Base-by-base conservation (phyloP, 257 asterid species). In the Capsicum baccatum region DNA sequence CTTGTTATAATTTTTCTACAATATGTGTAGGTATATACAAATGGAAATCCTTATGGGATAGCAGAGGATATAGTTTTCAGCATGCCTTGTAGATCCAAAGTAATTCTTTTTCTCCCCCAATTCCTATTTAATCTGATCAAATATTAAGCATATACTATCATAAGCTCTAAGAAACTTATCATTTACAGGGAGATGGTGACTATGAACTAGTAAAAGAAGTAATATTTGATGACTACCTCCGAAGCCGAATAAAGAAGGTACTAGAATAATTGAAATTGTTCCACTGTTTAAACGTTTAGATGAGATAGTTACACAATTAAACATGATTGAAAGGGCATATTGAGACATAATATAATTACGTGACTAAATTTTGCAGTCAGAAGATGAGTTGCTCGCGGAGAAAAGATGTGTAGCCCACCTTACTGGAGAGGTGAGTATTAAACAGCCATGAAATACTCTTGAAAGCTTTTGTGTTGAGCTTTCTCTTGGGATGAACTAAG, bases 331-430 rank as follows among this genome's bases (percentile, higher is more conserved):
- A 4, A 17, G 2, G 7, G 1, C 13, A 2, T 74, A 12, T 50
- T 19, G 60, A 74, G 44, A 74, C n/a, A 21, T 19, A 19, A 48
- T 21, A 48, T 21, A 35, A 74, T 8, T 0, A 50, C 14, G 3
- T 73, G 50, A 13, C n/a, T 74, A 7, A 13, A 19, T 86, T 84
- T 56, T 88, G 91, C 92, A 97, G 99, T 91, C 97, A 9, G 98
- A 97, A 89, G 98, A 97, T 4, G 98, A 97, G 88, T 89, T 95
- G 83, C 97, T 94, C 8, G 99, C 99, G 2, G 99, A 97, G 92
- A 90, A 97, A 91, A 92, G 90, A 92, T 97, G 98, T 86, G 99
- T 97, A 14, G 99, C 98, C 17, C 99, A 97, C 86, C 97, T 97
- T 37, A 97, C 99, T 0, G 99, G 98, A 79, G 99, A 97, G 94